phyloP scores from a whole-genome alignment of 345 rosid species.

The Aethionema arabicum region DNA sequence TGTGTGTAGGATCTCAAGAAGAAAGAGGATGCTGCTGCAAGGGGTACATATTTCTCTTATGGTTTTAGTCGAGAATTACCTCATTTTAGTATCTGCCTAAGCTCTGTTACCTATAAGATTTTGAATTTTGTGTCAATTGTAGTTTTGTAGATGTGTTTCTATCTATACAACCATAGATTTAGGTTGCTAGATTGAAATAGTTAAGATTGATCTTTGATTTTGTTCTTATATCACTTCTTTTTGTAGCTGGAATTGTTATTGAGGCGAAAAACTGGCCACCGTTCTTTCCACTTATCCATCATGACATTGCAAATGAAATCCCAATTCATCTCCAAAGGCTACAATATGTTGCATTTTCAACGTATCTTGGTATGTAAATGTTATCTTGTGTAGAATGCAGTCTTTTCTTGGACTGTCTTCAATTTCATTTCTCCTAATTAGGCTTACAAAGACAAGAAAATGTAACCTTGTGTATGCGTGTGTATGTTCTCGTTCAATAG shows the following conservation, averaged over 20 bases:
- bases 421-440: neutral
- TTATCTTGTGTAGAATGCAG: neutral
- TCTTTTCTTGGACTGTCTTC: neutral
- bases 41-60: conserved; percentile 49
- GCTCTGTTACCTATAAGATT: conserved; percentile 7
- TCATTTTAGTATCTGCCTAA: neutral
- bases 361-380: conserved; percentile 57
- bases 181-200: neutral
- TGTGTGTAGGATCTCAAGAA: conserved; percentile 69
- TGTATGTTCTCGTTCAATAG: conserved; percentile 46
- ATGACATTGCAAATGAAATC: conserved; percentile 81
- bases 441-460: neutral
- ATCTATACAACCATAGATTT: neutral
- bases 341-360: conserved; percentile 78
- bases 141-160: neutral
- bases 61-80: conserved; percentile 4
- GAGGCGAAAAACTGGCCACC: conserved; percentile 91
- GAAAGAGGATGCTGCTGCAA: conserved; percentile 91
- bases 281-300: conserved; percentile 80
- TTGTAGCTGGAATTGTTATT: conserved; percentile 67
- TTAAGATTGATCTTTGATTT: neutral
- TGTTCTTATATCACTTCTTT: neutral
- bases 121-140: neutral
- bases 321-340: conserved; percentile 72
- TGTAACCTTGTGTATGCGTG: neutral